A percentile compares a stretch with the other conserved stretches of the same genome.
Evolutionary conservation across 2,329 filamentous ascomycete genomes (phyloP).

Genomic region (Colletotrichum tanaceti): DNA sequence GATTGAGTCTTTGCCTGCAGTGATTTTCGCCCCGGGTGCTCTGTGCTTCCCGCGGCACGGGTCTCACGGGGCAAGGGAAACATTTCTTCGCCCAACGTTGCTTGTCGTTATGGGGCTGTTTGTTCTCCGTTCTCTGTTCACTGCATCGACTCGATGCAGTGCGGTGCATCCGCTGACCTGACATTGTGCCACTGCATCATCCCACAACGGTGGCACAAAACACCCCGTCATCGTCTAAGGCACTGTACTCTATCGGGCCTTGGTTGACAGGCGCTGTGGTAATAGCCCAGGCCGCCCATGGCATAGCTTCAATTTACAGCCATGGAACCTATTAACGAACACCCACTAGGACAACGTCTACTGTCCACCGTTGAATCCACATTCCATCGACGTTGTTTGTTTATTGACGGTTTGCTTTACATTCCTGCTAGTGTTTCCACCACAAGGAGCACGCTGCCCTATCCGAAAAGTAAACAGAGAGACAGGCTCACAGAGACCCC

Average conservation of each 20-base stretch:
- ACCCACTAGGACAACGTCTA: not conserved
- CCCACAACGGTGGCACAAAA: not conserved
- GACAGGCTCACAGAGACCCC: no score
- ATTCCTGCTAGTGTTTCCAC: not conserved
- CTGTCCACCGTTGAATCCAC: not conserved
- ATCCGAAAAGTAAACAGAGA: not conserved
- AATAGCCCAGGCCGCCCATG: not conserved
- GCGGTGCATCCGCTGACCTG: not conserved
- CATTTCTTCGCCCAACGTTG: slow-evolving; percentile 15
- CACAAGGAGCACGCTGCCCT: not conserved
- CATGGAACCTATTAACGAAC: not conserved
- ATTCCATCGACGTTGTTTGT: not conserved
- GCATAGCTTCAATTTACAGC: not conserved
- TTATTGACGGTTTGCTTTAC: not conserved
- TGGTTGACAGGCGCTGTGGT: slow-evolving; percentile 22
- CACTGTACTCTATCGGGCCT: not conserved
- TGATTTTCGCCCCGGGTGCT: slow-evolving; percentile 33
- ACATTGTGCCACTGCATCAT: slow-evolving; percentile 4
- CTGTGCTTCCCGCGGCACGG: slow-evolving; percentile 13
- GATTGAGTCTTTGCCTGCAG: slow-evolving; percentile 35
- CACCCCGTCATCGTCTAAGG: not conserved
- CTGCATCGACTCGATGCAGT: not conserved
- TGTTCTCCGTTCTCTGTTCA: no score
- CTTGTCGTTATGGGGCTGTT: not conserved
- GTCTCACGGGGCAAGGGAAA: slow-evolving; percentile 1